Evolutionary conservation across 306 rosid species (phyloP).

Genomic region (Prunus persica): DNA sequence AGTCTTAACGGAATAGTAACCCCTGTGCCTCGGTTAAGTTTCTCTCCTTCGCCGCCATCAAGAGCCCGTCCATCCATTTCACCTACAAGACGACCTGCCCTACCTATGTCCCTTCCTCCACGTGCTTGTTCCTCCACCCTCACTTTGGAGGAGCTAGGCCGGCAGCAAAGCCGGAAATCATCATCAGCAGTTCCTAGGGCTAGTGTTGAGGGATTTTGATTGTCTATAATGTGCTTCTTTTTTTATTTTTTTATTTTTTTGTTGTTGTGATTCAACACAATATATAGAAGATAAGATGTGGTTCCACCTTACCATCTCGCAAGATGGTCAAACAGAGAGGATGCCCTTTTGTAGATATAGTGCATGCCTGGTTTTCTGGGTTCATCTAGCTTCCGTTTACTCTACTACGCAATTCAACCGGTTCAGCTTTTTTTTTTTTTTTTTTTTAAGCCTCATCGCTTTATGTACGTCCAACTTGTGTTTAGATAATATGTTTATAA

Average conservation of each 20-base stretch:
- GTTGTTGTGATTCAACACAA: constrained; percentile 62
- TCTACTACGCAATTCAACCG: neutral
- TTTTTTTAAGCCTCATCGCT: neutral
- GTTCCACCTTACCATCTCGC: constrained; percentile 50
- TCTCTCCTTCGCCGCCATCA: constrained; percentile 79
- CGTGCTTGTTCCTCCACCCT: constrained; percentile 68
- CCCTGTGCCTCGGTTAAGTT: constrained; percentile 63
- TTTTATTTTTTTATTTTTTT: constrained; percentile 22
- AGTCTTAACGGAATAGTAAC: constrained; percentile 74
- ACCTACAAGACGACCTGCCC: constrained; percentile 55
- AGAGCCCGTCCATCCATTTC: constrained; percentile 49
- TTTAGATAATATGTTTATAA: no score
- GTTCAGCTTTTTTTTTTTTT: neutral
- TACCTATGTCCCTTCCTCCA: constrained; percentile 43
- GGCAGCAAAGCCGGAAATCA: constrained; percentile 77
- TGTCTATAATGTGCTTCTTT: constrained; percentile 48
- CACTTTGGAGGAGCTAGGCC: constrained; percentile 67
- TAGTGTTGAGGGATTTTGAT: constrained; percentile 91
- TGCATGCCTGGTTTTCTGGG: constrained; percentile 19
- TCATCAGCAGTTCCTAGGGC: constrained; percentile 67
- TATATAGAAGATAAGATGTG: constrained; percentile 71
- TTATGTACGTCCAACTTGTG: neutral
- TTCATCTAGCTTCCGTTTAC: constrained; percentile 12
- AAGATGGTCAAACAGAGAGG: constrained; percentile 42
- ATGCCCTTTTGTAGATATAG: constrained; percentile 69